These are phyloP conservation scores for Trichosporon inkin DNA, from an alignment of 1,284 basidiomycete species.

Conservation along the genomic window DNA sequence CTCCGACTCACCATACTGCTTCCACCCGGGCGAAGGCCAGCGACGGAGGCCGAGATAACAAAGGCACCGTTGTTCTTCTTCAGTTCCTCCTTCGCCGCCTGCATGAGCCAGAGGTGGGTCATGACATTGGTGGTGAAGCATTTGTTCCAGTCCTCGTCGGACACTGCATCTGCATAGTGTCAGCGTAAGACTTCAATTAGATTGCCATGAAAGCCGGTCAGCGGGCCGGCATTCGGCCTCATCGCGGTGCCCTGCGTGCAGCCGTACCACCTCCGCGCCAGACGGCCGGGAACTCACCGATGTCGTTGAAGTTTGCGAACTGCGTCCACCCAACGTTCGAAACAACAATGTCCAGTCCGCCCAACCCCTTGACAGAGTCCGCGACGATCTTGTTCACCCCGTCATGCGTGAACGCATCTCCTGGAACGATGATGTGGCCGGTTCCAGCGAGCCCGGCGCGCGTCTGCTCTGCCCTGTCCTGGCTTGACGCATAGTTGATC, in stretches of 20 bases:
- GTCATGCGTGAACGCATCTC: slow-evolving; percentile 27
- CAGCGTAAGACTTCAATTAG: neutral
- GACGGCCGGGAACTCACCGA: slow-evolving; percentile 28
- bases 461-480: slow-evolving; percentile 24
- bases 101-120: slow-evolving; percentile 29
- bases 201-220: neutral
- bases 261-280: too few species aligned
- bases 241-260: too few species aligned
- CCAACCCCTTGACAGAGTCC: slow-evolving; percentile 20
- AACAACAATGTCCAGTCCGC: slow-evolving; percentile 27
- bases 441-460: slow-evolving; percentile 18
- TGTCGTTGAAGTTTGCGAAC: slow-evolving; percentile 24
- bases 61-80: slow-evolving; percentile 23
- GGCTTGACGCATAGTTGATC: slow-evolving; percentile 27
- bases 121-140: slow-evolving; percentile 28
- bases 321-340: slow-evolving; percentile 29
- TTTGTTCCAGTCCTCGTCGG: slow-evolving; percentile 27
- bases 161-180: slow-evolving; percentile 19
- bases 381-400: slow-evolving; percentile 17
- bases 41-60: slow-evolving; percentile 23
- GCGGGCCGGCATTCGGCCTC: neutral
- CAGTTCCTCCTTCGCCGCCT: slow-evolving; percentile 25
- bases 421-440: slow-evolving; percentile 25
- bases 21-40: slow-evolving; percentile 25
- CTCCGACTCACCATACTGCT: slow-evolving; percentile 26